Evolutionary conservation across 352 stramenopile species (phyloP).

Genomic region (Phytopythium montanum): DNA sequence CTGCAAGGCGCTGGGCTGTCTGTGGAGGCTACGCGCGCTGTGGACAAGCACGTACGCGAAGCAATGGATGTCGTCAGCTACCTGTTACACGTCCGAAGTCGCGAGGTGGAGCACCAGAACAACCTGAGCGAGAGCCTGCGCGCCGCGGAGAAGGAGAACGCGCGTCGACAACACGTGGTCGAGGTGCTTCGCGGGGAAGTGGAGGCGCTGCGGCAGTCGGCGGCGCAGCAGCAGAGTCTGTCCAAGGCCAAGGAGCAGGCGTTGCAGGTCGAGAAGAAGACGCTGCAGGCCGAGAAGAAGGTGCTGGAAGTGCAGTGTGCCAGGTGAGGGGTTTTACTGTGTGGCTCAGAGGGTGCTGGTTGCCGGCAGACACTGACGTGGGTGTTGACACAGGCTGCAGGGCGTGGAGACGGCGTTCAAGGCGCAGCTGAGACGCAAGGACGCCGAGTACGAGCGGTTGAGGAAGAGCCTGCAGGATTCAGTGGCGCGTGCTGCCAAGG

Average conservation of each 20-base stretch:
- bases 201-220: conserved; percentile 40
- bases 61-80: conserved; percentile 74
- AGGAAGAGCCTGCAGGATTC: conserved; percentile 67
- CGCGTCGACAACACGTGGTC: conserved; percentile 47
- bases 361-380: neutral
- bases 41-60: conserved; percentile 39
- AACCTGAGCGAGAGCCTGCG: conserved; percentile 41
- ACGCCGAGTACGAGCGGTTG: conserved; percentile 71
- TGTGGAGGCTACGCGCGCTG: conserved; percentile 17
- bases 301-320: conserved; percentile 61
- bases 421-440: conserved; percentile 65
- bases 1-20: conserved; percentile 10
- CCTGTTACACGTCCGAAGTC: conserved; percentile 48
- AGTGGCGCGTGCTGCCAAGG: conserved; percentile 42
- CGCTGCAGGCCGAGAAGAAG: conserved; percentile 61
- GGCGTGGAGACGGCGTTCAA: conserved; percentile 75
- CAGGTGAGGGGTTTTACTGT: conserved; percentile 17
- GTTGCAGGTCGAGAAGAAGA: conserved; percentile 41
- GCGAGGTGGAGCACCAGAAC: conserved; percentile 51
- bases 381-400: conserved; percentile 36
- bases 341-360: neutral
- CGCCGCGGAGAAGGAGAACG: conserved; percentile 40
- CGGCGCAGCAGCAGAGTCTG: conserved; percentile 56
- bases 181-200: conserved; percentile 41
- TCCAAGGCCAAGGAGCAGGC: conserved; percentile 61